phyloP scores from a whole-genome alignment of 2,329 filamentous ascomycete species.

The Fusarium vanettenii region DNA sequence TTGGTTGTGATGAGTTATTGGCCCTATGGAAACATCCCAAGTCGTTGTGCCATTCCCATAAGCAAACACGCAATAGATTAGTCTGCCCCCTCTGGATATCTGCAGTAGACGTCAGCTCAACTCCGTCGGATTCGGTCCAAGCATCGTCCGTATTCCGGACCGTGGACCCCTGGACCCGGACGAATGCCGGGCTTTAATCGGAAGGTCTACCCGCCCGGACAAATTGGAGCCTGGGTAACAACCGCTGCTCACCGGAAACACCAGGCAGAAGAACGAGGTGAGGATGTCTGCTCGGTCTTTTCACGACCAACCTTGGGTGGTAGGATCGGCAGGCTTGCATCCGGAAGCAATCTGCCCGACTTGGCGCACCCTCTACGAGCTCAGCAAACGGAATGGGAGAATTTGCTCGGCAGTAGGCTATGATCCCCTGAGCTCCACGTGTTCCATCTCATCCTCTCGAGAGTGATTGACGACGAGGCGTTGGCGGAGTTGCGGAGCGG shows the following conservation, averaged over 20 bases:
- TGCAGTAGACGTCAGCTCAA: neutral
- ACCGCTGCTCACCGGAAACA: neutral
- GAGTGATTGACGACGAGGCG: neutral
- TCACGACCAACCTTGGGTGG: neutral
- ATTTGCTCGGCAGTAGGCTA: neutral
- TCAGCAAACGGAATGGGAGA: neutral
- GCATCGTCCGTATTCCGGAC: conserved; percentile 2
- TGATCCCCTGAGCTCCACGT: neutral
- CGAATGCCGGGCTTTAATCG: neutral
- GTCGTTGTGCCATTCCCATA: neutral
- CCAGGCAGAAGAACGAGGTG: neutral
- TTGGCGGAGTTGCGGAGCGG: conserved; percentile 17
- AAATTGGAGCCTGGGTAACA: neutral
- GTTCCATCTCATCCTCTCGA: neutral
- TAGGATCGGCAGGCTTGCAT: neutral
- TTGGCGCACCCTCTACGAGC: neutral
- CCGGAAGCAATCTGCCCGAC: neutral
- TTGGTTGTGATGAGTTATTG: neutral
- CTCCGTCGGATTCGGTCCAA: neutral
- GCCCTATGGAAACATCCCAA: neutral
- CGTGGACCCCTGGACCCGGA: neutral
- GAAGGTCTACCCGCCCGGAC: neutral
- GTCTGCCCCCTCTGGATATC: neutral
- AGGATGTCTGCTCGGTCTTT: neutral
- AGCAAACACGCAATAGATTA: neutral